These are phyloP conservation scores for Arctium minus DNA, from an alignment of 129 eudicot genomes.

Conservation along the genomic window DNA sequence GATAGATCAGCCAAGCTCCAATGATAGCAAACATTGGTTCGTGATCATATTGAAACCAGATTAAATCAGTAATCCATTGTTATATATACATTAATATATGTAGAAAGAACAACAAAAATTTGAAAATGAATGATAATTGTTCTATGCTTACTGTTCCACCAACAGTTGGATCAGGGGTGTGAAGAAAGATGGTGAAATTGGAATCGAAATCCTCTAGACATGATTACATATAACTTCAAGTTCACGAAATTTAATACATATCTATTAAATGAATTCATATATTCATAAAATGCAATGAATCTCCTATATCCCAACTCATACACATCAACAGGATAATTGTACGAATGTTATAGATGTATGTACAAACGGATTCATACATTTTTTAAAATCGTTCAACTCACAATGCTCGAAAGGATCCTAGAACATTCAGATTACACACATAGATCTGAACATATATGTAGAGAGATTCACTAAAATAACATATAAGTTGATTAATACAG, in stretches of 20 bases:
- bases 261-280: background rate
- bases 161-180: no score
- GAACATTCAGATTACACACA: background rate
- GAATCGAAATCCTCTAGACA: background rate
- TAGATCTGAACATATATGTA: constrained; percentile 17
- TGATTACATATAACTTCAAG: background rate
- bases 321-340: background rate
- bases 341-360: background rate
- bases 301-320: background rate
- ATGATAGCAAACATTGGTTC: no score
- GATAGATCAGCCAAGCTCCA: no score
- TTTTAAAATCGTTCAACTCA: background rate
- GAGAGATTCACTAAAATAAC: background rate
- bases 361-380: background rate
- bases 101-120: no score
- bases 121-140: no score
- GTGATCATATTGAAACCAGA: no score
- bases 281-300: background rate
- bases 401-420: constrained; percentile 4
- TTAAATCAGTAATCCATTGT: no score
- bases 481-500: background rate
- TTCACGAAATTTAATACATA: background rate
- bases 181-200: no score
- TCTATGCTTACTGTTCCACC: no score
- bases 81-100: no score